phyloP scores from a whole-genome alignment of 2,329 filamentous ascomycete genomes.

The Fusarium sp. region DNA sequence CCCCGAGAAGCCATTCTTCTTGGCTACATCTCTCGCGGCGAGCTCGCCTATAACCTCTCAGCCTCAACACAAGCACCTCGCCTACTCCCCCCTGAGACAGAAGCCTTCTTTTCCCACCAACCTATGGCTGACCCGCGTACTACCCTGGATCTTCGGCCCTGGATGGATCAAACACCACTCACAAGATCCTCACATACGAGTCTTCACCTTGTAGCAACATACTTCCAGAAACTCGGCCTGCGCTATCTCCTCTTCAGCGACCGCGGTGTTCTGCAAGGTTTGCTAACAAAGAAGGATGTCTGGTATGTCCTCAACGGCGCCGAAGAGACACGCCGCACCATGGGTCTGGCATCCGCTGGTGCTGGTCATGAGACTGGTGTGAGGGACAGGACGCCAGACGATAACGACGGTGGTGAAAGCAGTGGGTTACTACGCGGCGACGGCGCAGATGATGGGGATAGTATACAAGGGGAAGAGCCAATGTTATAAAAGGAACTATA shows the following conservation, averaged over 20 bases:
- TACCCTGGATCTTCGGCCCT: conserved; percentile 89
- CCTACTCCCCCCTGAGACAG: conserved; percentile 74
- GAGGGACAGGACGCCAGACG: conserved; percentile 45
- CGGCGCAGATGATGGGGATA: conserved; percentile 49
- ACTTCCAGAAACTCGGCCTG: conserved; percentile 95
- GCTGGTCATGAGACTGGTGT: conserved; percentile 48
- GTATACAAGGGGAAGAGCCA: conserved; percentile 41
- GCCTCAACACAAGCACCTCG: conserved; percentile 64
- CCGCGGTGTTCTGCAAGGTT: conserved; percentile 80
- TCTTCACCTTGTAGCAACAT: conserved; percentile 86
- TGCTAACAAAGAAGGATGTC: conserved; percentile 97
- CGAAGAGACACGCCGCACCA: conserved; percentile 66
- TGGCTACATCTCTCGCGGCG: conserved; percentile 93
- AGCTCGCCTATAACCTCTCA: conserved; percentile 83
- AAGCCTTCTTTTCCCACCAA: conserved; percentile 87
- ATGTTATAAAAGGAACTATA: conserved; percentile 39
- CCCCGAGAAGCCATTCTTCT: conserved; percentile 81
- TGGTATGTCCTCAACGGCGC: conserved; percentile 91
- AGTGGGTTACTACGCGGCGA: conserved; percentile 55
- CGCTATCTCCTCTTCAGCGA: conserved; percentile 91
- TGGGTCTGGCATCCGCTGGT: conserved; percentile 35
- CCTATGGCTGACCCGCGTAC: conserved; percentile 80
- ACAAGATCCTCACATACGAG: conserved; percentile 82
- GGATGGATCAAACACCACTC: conserved; percentile 99
- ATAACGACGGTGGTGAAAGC: conserved; percentile 54